Evolutionary conservation across 345 rosid species (phyloP), one percentile per base, ranked within the genome.

Genomic region (Draba incana): DNA sequence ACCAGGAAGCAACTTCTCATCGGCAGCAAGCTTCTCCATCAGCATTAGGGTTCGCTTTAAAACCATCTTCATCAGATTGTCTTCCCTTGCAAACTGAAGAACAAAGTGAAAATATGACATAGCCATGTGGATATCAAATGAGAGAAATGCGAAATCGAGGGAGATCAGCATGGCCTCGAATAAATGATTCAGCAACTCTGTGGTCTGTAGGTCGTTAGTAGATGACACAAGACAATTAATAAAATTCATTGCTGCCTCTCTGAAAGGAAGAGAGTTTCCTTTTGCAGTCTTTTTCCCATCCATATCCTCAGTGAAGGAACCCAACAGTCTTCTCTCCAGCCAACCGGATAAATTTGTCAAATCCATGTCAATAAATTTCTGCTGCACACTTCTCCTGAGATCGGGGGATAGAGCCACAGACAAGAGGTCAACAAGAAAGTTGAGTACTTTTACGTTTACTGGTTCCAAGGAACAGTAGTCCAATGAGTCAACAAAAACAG

Each of bases 271-370:
- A 65, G 92, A 85, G 78, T 69, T 86, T 74, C 78, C 93, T 81
- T 79, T 87, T 64, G 83, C 82, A 80, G 71, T 67, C 63, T 57
- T 76, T 64, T 64, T 53, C 37, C 85, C 90, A 56, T 76, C 84
- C 23, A 83, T 63, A 47, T 78, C 75, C 66, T 88, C 93, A 72
- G 69, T 51, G 50, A 69, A 47, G 80, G 80, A 81, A 79, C 99
- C 96, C 71, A 91, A 81, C 62, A 94, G 81, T 78, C 90, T 85
- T 77, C 80, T 84, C 89, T 89, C 99, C 79, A 94, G 77, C 99
- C 96, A 88, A 66, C 80, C 81, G 58, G 95, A 92, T 79, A 94
- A 75, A 59, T 51, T 37, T 71, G 43, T 68, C 78, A 81, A 50
- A 80, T 88, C 98, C 96, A 86, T 87, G 63, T 77, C 78, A 69